Conservation (phyloP, 768 basidiomycete genomes). For the Boletus fagicola region DNA sequence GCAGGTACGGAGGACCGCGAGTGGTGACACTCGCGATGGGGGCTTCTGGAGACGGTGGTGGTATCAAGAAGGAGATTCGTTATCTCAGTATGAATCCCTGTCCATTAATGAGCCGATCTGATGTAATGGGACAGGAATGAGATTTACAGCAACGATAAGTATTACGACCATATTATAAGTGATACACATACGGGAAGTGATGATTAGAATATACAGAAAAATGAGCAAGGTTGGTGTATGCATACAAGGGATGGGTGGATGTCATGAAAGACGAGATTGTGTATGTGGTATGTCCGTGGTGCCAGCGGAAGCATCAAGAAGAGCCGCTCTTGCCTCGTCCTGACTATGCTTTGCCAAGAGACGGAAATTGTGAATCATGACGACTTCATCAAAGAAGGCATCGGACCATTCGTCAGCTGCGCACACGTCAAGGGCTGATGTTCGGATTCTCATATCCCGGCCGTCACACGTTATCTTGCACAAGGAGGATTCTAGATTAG, state of each 20-base stretch:
- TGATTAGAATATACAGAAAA: constrained; percentile 38
- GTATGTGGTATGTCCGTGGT: constrained; percentile 25
- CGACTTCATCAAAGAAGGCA: constrained; percentile 57
- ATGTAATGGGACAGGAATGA: constrained; percentile 21
- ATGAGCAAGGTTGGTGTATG: constrained; percentile 29
- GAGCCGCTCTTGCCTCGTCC: constrained; percentile 33
- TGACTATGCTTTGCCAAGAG: constrained; percentile 38
- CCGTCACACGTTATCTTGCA: constrained; percentile 37
- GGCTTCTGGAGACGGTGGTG: constrained; percentile 31
- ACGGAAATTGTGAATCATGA: constrained; percentile 55
- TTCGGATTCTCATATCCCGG: constrained; percentile 47
- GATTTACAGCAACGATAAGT: constrained; percentile 30
- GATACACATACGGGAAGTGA: constrained; percentile 32
- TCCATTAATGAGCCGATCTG: constrained; percentile 15
- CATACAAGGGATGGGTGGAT: constrained; percentile 26
- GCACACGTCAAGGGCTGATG: constrained; percentile 46
- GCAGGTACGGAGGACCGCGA: constrained; percentile 46
- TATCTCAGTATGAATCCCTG: constrained; percentile 20
- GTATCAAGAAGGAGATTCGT: constrained; percentile 10
- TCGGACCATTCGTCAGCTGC: constrained; percentile 54
- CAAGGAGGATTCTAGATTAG: constrained; percentile 36
- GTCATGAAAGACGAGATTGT: constrained; percentile 23
- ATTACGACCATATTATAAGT: constrained; percentile 33
- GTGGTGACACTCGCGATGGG: constrained; percentile 10
- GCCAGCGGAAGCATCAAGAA: constrained; percentile 25